A percentile compares a stretch with the other conserved stretches of the same genome.
Conservation (phyloP, 2,329 filamentous ascomycete species). For the Pseudocercospora pini-densiflorae region DNA sequence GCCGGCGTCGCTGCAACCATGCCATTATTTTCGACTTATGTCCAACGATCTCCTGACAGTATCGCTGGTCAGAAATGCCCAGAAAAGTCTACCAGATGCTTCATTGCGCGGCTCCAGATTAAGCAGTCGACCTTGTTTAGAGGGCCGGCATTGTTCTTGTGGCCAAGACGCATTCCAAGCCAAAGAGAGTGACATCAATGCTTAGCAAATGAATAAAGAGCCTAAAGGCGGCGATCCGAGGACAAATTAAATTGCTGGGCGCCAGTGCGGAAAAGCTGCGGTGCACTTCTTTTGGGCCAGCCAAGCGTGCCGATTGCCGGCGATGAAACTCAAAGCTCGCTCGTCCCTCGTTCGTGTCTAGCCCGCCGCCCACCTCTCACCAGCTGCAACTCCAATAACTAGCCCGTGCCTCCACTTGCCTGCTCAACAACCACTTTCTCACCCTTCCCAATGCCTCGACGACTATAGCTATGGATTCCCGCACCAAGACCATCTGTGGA, state of each 20-base stretch:
- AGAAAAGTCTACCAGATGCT: not conserved
- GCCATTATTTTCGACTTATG: not conserved
- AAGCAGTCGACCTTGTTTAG: not conserved
- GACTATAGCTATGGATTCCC: slow-evolving; percentile 27
- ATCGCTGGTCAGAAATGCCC: not conserved
- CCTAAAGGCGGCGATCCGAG: not conserved
- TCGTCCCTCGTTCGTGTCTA: not conserved
- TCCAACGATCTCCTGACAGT: slow-evolving; percentile 1
- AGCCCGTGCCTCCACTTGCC: slow-evolving; percentile 4
- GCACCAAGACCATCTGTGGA: slow-evolving; percentile 35
- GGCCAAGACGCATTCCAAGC: slow-evolving; percentile 5
- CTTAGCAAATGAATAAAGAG: not conserved
- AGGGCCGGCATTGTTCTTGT: not conserved
- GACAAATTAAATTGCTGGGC: not conserved
- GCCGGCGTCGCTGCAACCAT: not conserved
- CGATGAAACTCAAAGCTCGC: not conserved
- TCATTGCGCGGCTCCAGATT: not conserved
- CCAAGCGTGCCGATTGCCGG: slow-evolving; percentile 1
- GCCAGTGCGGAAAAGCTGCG: not conserved
- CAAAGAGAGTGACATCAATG: not conserved
- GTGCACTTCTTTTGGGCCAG: not conserved
- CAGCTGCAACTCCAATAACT: slow-evolving; percentile 5
- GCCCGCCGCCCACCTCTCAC: not conserved
- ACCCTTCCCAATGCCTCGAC: slow-evolving; percentile 8
- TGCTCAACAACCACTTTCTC: slow-evolving; percentile 12